These are phyloP conservation scores for Hypoxylon sp. DNA, from an alignment of 2,329 filamentous ascomycete species.

Conservation along the genomic window DNA sequence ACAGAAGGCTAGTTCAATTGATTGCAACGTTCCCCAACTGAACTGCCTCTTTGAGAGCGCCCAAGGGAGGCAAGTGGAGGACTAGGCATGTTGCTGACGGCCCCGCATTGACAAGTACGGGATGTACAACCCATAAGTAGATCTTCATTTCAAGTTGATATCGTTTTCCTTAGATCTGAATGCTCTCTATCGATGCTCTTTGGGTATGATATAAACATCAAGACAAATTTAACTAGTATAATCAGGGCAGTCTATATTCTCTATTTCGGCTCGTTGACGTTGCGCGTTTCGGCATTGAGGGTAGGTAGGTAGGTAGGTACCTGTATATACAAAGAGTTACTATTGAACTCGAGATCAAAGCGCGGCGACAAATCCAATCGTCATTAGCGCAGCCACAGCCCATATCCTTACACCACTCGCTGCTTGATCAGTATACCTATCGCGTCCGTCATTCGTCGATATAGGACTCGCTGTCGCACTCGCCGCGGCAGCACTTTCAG, in stretches of 20 bases:
- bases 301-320: neutral
- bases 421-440: conserved; percentile 2
- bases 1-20: conserved; percentile 29
- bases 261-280: no score
- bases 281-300: neutral
- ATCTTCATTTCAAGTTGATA: no score
- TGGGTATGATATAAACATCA: neutral
- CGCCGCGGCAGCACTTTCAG: conserved; percentile 10
- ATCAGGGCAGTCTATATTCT: no score
- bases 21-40: conserved; percentile 37
- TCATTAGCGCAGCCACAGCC: conserved; percentile 23
- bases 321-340: neutral
- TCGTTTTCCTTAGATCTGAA: no score
- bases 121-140: neutral
- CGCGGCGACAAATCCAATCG: conserved; percentile 29
- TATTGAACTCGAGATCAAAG: conserved; percentile 17
- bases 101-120: conserved; percentile 28
- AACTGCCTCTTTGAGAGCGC: conserved; percentile 34
- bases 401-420: conserved; percentile 29
- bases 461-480: conserved; percentile 27
- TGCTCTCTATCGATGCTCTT: neutral
- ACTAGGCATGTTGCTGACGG: conserved; percentile 1
- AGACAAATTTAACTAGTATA: neutral
- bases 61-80: conserved; percentile 30
- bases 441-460: conserved; percentile 24